phyloP scores from a whole-genome alignment of 129 eudicot species.

The Chrysanthemum lavandulifolium region DNA sequence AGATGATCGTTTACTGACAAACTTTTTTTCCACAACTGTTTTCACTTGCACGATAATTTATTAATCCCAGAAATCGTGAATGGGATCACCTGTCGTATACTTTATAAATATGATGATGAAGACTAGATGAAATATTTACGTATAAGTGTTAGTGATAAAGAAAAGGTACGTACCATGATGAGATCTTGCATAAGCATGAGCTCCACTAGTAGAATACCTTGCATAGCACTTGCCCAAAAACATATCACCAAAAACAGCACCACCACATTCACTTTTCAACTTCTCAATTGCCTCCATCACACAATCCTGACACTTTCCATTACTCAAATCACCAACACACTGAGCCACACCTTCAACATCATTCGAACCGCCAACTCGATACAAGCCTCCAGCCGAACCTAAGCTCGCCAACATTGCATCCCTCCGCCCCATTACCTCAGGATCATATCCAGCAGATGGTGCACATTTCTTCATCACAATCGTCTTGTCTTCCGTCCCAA shows the following conservation, averaged over 20 bases:
- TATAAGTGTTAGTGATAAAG: too few species aligned
- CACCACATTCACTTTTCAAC: conserved; percentile 85
- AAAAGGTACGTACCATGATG: conserved; percentile 46
- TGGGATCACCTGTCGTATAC: too few species aligned
- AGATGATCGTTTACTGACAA: too few species aligned
- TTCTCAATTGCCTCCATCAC: conserved; percentile 63
- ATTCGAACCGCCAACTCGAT: conserved; percentile 70
- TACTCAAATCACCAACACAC: conserved; percentile 90
- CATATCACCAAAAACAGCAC: conserved; percentile 83
- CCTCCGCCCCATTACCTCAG: conserved; percentile 54
- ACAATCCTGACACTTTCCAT: conserved; percentile 86
- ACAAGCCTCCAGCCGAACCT: conserved; percentile 56
- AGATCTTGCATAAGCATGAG: conserved; percentile 50
- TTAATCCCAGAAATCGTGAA: not conserved
- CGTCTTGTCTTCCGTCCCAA: conserved; percentile 78
- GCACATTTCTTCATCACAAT: conserved; percentile 87
- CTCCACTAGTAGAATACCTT: conserved; percentile 77
- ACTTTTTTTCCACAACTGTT: too few species aligned
- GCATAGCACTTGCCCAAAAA: conserved; percentile 88
- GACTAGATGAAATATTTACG: too few species aligned
- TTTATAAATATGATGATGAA: too few species aligned
- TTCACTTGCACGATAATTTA: too few species aligned
- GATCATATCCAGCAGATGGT: conserved; percentile 53
- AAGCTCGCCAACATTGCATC: conserved; percentile 70
- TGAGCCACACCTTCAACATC: conserved; percentile 89